phyloP scores from a whole-genome alignment of 768 basidiomycete genomes.

The Xerocomellus chrysenteron region DNA sequence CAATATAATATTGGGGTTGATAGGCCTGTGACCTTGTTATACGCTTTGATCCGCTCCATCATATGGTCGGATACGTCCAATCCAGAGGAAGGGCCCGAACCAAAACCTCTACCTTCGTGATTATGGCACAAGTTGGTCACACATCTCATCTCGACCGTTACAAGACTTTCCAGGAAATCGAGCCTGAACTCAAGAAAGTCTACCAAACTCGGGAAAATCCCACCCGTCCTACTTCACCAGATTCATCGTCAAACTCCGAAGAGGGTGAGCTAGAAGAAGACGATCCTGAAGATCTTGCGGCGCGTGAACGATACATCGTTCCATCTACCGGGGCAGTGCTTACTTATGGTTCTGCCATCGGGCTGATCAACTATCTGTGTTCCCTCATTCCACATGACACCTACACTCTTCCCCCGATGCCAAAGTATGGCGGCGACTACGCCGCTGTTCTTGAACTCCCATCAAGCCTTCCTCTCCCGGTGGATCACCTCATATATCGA shows the following conservation, averaged over 20 bases:
- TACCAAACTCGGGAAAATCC: conserved; percentile 54
- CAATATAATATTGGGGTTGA: conserved; percentile 6
- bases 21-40: conserved; percentile 85
- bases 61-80: conserved; percentile 87
- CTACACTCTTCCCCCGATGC: conserved; percentile 60
- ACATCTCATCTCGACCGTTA: conserved; percentile 57
- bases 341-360: conserved; percentile 74
- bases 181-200: conserved; percentile 60
- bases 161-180: conserved; percentile 53
- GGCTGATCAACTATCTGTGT: conserved; percentile 73
- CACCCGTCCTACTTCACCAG: conserved; percentile 28
- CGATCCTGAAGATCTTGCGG: conserved; percentile 55
- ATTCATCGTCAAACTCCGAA: conserved; percentile 25
- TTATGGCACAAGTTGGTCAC: conserved; percentile 73
- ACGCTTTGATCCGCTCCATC: conserved; percentile 78
- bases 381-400: conserved; percentile 70
- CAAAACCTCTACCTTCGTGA: conserved; percentile 70
- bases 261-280: conserved; percentile 43
- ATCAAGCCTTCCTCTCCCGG: conserved; percentile 57
- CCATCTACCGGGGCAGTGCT: conserved; percentile 73
- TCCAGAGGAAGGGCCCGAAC: conserved; percentile 85
- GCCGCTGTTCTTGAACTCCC: conserved; percentile 62
- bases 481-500: conserved; percentile 50
- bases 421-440: conserved; percentile 64
- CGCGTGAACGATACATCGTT: conserved; percentile 74